Evolutionary conservation across 768 basidiomycete genomes (phyloP).

Genomic region (Paxillus ammoniavirescens): DNA sequence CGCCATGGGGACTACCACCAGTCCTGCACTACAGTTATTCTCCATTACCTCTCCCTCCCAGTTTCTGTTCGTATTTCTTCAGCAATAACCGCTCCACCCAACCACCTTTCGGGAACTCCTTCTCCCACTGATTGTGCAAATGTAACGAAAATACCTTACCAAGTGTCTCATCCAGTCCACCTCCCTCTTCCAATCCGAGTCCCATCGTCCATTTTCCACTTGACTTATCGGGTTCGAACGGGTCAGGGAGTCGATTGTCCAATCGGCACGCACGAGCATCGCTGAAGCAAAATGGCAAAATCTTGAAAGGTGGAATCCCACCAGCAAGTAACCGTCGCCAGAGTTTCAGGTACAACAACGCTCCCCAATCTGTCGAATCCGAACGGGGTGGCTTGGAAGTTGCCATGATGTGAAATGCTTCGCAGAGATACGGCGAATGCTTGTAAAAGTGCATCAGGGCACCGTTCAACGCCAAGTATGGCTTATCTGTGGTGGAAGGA

Average conservation of each 20-base stretch:
- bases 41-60: slow-evolving; percentile 9
- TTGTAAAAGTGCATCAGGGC: slow-evolving; percentile 91
- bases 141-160: slow-evolving; percentile 83
- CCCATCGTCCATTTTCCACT: slow-evolving; percentile 70
- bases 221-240: slow-evolving; percentile 61
- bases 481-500: slow-evolving; percentile 51
- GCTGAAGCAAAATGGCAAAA: slow-evolving; percentile 94
- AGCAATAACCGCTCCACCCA: slow-evolving; percentile 87
- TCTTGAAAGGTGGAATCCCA: slow-evolving; percentile 78
- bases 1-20: neutral
- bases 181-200: slow-evolving; percentile 57
- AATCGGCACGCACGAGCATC: slow-evolving; percentile 90
- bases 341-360: slow-evolving; percentile 86
- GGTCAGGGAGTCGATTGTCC: slow-evolving; percentile 92
- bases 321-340: slow-evolving; percentile 79
- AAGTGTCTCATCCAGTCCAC: slow-evolving; percentile 59
- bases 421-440: slow-evolving; percentile 94
- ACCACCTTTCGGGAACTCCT: slow-evolving; percentile 74
- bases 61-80: slow-evolving; percentile 50
- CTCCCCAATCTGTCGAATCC: slow-evolving; percentile 92
- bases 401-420: slow-evolving; percentile 90
- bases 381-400: slow-evolving; percentile 68
- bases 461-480: slow-evolving; percentile 81
- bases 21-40: neutral
- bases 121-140: slow-evolving; percentile 96